These are phyloP conservation scores for Ramularia endophylla DNA, from an alignment of 2,329 filamentous ascomycete genomes.

Conservation along the genomic window DNA sequence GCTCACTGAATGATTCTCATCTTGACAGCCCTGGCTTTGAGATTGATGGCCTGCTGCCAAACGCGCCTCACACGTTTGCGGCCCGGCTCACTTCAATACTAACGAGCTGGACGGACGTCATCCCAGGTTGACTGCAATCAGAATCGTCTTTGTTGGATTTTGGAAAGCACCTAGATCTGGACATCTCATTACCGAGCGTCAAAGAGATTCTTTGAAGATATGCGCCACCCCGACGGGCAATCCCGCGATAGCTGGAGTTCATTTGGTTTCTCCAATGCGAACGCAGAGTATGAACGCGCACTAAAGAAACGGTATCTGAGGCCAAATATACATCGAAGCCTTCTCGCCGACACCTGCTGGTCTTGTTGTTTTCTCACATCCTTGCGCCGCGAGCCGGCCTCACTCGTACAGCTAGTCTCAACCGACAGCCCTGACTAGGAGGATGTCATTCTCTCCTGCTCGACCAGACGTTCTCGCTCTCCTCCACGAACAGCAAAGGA, in stretches of 20 bases:
- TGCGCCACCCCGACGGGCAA: conserved; percentile 15
- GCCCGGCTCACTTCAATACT: background rate
- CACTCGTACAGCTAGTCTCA: conserved; percentile 12
- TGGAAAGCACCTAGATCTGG: conserved; percentile 12
- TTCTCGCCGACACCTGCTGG: background rate
- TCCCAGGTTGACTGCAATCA: too few species aligned
- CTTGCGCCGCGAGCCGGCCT: conserved; percentile 21
- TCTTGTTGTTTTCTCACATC: too few species aligned
- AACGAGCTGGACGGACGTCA: background rate
- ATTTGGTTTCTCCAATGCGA: conserved; percentile 12
- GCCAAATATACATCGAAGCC: conserved; percentile 6
- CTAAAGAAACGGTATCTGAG: conserved; percentile 1
- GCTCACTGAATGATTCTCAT: too few species aligned
- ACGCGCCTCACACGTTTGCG: too few species aligned
- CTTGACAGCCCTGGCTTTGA: too few species aligned
- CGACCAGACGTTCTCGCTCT: conserved; percentile 18
- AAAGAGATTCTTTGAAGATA: conserved; percentile 21
- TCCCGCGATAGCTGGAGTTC: conserved; percentile 14
- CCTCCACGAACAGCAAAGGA: conserved; percentile 23
- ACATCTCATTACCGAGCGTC: conserved; percentile 18
- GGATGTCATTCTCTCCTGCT: conserved; percentile 10
- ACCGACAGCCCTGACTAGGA: conserved; percentile 3
- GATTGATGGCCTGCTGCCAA: too few species aligned
- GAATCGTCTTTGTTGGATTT: conserved; percentile 23
- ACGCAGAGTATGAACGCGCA: conserved; percentile 16